A percentile compares a stretch with the other conserved stretches of the same genome.
Conservation (phyloP, 2,329 filamentous ascomycete species). For the Penicillium sp. region DNA sequence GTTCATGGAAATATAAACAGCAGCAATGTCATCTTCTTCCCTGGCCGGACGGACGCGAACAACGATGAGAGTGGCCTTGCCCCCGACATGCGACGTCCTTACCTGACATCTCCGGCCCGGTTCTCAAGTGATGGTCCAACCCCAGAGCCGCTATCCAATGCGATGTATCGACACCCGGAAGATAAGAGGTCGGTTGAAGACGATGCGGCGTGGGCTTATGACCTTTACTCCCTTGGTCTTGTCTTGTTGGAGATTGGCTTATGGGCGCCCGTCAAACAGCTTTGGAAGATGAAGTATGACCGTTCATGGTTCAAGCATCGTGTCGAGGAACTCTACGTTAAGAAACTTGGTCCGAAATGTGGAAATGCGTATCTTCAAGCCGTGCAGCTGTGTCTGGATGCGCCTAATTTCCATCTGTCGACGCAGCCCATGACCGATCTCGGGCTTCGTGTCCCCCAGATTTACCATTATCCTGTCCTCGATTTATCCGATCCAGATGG, state of each 20-base stretch:
- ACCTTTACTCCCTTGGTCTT: conserved; percentile 66
- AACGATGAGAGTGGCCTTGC: conserved; percentile 41
- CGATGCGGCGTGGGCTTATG: conserved; percentile 49
- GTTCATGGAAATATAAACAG: conserved; percentile 68
- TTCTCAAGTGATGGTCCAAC: conserved; percentile 58
- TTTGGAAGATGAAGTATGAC: conserved; percentile 69
- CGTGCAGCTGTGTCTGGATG: conserved; percentile 64
- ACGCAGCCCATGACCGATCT: conserved; percentile 48
- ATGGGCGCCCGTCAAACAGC: conserved; percentile 64
- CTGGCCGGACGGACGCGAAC: conserved; percentile 37
- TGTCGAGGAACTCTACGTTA: conserved; percentile 66
- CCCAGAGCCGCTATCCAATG: conserved; percentile 51
- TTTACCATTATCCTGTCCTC: conserved; percentile 48
- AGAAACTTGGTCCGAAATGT: conserved; percentile 65
- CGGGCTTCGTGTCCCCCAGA: conserved; percentile 44
- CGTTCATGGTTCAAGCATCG: conserved; percentile 65
- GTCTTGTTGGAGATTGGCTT: conserved; percentile 67
- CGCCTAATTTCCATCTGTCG: conserved; percentile 56
- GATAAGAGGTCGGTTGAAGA: conserved; percentile 46
- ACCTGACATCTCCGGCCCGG: conserved; percentile 63
- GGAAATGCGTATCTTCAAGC: conserved; percentile 67
- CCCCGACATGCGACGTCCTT: conserved; percentile 57
- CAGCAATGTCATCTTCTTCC: conserved; percentile 65
- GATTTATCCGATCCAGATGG: conserved; percentile 46
- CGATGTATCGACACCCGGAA: conserved; percentile 66